A percentile compares a stretch with the other conserved stretches of the same genome.
Conservation (phyloP, 495 filamentous ascomycete species). For the Talaromyces trachyspermus region DNA sequence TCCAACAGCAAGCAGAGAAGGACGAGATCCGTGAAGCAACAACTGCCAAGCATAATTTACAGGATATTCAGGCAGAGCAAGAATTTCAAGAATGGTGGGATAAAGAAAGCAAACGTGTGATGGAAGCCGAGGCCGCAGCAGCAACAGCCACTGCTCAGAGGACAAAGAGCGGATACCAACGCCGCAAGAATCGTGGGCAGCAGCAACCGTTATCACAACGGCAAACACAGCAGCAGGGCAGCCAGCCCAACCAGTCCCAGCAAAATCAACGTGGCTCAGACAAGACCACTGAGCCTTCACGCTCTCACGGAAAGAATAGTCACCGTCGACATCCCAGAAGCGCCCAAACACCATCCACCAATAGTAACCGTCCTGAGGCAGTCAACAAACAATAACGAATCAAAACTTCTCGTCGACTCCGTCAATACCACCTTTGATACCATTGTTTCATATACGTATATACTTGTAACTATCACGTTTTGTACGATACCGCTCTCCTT, state of each 20-base stretch:
- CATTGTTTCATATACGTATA: not conserved
- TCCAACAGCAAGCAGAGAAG: slow-evolving; percentile 79
- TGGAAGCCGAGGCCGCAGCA: slow-evolving; percentile 49
- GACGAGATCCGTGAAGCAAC: slow-evolving; percentile 71
- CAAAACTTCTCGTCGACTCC: too few relatives aligned
- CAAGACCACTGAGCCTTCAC: not conserved
- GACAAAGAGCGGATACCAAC: slow-evolving; percentile 4
- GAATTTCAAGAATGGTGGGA: slow-evolving; percentile 99
- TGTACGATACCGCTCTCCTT: not conserved
- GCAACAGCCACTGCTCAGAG: slow-evolving; percentile 10
- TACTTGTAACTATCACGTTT: not conserved
- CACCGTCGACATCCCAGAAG: slow-evolving; percentile 8
- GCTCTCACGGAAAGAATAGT: not conserved
- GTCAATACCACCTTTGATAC: not conserved
- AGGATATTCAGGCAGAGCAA: slow-evolving; percentile 94
- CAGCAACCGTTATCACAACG: not conserved
- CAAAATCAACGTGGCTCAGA: slow-evolving; percentile 1
- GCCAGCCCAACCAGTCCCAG: not conserved
- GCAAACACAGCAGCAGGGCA: not conserved
- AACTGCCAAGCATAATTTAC: slow-evolving; percentile 70
- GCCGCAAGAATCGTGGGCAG: slow-evolving; percentile 21
- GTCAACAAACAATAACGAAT: too few relatives aligned
- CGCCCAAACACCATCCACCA: slow-evolving; percentile 4
- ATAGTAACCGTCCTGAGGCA: slow-evolving; percentile 4
- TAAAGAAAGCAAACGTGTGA: slow-evolving; percentile 67